A percentile compares a stretch with the other conserved stretches of the same genome.
Evolutionary conservation across 2,329 filamentous ascomycete genomes (phyloP).

Genomic region (Apiospora kogelbergensis): DNA sequence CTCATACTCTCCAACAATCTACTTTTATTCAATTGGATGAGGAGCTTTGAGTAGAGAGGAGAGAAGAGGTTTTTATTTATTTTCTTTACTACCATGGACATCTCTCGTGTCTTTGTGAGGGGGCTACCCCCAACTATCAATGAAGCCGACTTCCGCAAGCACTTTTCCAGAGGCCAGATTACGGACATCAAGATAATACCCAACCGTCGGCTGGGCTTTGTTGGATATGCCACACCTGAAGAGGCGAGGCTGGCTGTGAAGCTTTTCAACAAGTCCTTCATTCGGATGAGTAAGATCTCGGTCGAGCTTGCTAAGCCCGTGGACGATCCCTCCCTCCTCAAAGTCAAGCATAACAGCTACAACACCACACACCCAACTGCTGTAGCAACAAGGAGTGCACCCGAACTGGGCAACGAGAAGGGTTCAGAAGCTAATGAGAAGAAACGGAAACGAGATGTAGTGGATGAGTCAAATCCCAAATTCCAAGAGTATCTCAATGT

Average conservation of each 20-base stretch:
- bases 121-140: constrained; percentile 82
- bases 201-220: constrained; percentile 88
- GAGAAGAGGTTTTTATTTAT: constrained; percentile 3
- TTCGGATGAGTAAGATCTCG: constrained; percentile 90
- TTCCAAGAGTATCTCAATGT: constrained; percentile 83
- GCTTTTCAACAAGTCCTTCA: constrained; percentile 94
- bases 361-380: constrained; percentile 8
- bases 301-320: constrained; percentile 82
- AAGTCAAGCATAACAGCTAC: constrained; percentile 18
- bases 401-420: neutral
- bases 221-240: constrained; percentile 84
- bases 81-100: constrained; percentile 39
- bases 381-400: neutral
- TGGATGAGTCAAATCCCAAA: constrained; percentile 69
- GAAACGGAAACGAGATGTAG: constrained; percentile 67
- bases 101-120: constrained; percentile 77
- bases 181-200: constrained; percentile 93
- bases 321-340: constrained; percentile 41
- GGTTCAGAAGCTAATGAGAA: constrained; percentile 38
- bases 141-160: constrained; percentile 82
- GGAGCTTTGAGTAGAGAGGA: constrained; percentile 4
- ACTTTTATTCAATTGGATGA: neutral
- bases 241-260: constrained; percentile 82
- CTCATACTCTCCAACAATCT: neutral
- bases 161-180: constrained; percentile 77